A percentile compares a stretch with the other conserved stretches of the same genome.
Conservation (phyloP, 305 asterid species). For the Rubia occidens region DNA sequence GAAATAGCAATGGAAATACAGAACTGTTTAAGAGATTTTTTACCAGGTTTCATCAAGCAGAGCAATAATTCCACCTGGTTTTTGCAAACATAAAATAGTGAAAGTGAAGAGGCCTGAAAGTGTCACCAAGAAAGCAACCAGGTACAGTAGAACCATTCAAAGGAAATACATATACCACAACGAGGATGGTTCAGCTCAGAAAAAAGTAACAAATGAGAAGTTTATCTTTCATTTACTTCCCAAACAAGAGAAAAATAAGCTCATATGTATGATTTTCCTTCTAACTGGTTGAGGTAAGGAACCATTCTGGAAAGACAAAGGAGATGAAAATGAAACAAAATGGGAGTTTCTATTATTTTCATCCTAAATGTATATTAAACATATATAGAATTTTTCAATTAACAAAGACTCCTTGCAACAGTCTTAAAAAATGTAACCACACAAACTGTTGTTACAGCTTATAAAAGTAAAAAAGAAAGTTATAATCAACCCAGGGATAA, state of each 20-base stretch:
- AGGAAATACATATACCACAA: background rate
- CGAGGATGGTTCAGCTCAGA: background rate
- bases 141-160: background rate
- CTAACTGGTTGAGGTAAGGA: background rate
- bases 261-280: background rate
- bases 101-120: background rate
- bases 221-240: background rate
- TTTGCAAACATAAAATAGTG: conserved; percentile 41
- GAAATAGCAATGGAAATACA: conserved; percentile 15
- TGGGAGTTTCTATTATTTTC: background rate
- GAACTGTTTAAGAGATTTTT: conserved; percentile 16
- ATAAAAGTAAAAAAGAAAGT: background rate
- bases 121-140: background rate
- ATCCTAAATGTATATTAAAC: background rate
- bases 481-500: background rate
- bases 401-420: conserved; percentile 5
- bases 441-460: too few relatives aligned
- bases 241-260: background rate
- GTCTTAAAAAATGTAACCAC: background rate
- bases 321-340: background rate
- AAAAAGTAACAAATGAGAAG: background rate
- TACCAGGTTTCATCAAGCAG: conserved; percentile 99
- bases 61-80: conserved; percentile 92
- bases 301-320: background rate
- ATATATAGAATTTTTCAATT: background rate